These are phyloP conservation scores for Starmerella sp. DNA, from an alignment of 805 yeast species.

Conservation along the genomic window DNA sequence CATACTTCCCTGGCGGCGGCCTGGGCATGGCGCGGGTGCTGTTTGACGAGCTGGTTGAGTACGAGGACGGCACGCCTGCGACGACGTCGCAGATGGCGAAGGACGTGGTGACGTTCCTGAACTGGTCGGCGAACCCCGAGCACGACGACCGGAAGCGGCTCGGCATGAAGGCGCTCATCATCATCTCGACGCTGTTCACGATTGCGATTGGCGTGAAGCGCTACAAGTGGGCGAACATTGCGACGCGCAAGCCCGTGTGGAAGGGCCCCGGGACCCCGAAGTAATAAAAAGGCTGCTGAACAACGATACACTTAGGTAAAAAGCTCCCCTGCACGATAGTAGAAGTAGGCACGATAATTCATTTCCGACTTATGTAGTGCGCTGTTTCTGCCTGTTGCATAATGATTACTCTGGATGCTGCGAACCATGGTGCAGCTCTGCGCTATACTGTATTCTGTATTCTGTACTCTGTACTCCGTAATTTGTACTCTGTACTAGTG, in stretches of 20 bases:
- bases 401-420: no score
- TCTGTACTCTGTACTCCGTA: no score
- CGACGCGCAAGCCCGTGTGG: conserved; percentile 82
- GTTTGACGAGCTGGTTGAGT: conserved; percentile 94
- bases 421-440: no score
- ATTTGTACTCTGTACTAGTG: no score
- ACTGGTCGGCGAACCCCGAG: conserved; percentile 98
- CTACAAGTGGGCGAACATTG: conserved; percentile 95
- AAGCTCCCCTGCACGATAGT: neutral
- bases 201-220: conserved; percentile 85
- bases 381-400: no score
- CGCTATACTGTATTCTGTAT: no score
- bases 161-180: conserved; percentile 85
- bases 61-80: conserved; percentile 98
- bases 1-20: conserved; percentile 99
- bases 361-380: neutral
- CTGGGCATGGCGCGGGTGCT: conserved; percentile 99
- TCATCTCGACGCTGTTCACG: conserved; percentile 67
- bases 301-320: neutral
- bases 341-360: neutral
- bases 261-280: conserved; percentile 23
- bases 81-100: conserved; percentile 98
- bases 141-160: conserved; percentile 95
- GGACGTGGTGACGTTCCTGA: conserved; percentile 89
- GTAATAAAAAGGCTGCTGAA: neutral